Evolutionary conservation across 345 rosid genomes (phyloP), one percentile per base, ranked within the genome.

Genomic region (Jatropha curcas): DNA sequence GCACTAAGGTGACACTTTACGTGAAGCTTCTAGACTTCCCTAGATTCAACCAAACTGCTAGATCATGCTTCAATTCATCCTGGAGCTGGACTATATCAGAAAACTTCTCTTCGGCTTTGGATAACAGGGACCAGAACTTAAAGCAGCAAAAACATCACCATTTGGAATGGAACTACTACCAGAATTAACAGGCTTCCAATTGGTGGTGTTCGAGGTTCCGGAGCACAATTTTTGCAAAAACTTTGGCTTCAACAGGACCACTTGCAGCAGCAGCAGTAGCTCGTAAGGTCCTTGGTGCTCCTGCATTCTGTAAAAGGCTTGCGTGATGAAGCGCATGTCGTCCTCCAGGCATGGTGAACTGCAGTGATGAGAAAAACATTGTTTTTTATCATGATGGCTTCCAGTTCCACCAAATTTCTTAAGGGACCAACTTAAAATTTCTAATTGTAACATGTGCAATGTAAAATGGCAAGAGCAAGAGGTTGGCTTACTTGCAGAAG

Each of bases 291-390:
- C 84, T 76, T 7, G 76, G 57, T 22, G 82, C 84, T 67, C 86
- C 84, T n/a, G 71, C 70, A 52, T 65, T 60, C 60, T 76, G 82
- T 70, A 84, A 34, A 37, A 84, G 78, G 25, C 24, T 51, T 5
- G 73, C 24, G 35, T 81, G 86, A 41, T 78, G 86, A 55, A 43
- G 22, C 20, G 86, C 67, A 16, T 81, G 82, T 10, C 79, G 73
- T 58, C 86, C 86, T 34, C 84, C 84, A 0, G 81, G 86, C 74
- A 81, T 34, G 19, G 86, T 84, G 67, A 84, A 81, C 86, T 81
- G 79, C 28, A 25, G 41, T 48, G 8, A 19, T 20, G 56, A 51
- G 16, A 43, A 55, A 65, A 65, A 4, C 5, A 5, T 66, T 22
- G 20, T 45, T n/a, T n/a, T n/a, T 7, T 33, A 58, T 7, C 43